A percentile compares a stretch with the other conserved stretches of the same genome.
Conservation (phyloP, 495 filamentous ascomycete species). For the Schizothecium vesticola region DNA sequence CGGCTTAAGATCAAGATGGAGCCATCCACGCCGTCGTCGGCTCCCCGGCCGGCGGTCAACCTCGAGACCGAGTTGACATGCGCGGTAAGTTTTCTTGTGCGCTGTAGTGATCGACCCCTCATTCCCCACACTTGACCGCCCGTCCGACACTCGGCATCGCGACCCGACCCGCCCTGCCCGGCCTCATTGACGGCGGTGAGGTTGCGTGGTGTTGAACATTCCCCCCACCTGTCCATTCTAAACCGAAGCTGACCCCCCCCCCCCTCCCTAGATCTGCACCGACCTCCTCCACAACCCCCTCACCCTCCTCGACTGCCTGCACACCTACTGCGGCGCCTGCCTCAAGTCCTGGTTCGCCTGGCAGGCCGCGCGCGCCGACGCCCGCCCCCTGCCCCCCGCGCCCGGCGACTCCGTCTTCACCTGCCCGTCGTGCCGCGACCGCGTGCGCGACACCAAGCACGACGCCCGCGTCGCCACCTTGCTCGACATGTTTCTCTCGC, state of each 20-base stretch:
- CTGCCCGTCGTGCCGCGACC: constrained; percentile 86
- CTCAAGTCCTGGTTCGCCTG: constrained; percentile 89
- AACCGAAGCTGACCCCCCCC: not conserved
- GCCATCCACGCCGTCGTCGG: constrained; percentile 8
- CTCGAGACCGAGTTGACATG: constrained; percentile 88
- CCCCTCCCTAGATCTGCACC: constrained; percentile 72
- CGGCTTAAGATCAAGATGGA: constrained; percentile 5
- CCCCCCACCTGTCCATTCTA: not conserved
- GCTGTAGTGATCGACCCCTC: not conserved
- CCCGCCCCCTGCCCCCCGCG: constrained; percentile 35
- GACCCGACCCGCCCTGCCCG: not conserved
- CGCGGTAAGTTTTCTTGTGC: constrained; percentile 57
- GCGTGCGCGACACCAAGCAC: constrained; percentile 72
- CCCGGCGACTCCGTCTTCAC: constrained; percentile 59
- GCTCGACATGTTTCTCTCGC: constrained; percentile 69
- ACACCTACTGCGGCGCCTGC: constrained; percentile 94
- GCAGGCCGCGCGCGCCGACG: constrained; percentile 44
- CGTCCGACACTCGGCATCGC: not conserved
- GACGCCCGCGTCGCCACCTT: constrained; percentile 81
- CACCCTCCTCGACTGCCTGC: constrained; percentile 93
- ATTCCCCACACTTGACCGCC: not conserved
- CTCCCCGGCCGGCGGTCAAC: constrained; percentile 43
- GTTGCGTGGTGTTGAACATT: not conserved
- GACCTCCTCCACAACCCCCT: constrained; percentile 93
- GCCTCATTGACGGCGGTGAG: not conserved